Conservation (phyloP, 2,329 filamentous ascomycete species). For the Penicillium rolfsii region DNA sequence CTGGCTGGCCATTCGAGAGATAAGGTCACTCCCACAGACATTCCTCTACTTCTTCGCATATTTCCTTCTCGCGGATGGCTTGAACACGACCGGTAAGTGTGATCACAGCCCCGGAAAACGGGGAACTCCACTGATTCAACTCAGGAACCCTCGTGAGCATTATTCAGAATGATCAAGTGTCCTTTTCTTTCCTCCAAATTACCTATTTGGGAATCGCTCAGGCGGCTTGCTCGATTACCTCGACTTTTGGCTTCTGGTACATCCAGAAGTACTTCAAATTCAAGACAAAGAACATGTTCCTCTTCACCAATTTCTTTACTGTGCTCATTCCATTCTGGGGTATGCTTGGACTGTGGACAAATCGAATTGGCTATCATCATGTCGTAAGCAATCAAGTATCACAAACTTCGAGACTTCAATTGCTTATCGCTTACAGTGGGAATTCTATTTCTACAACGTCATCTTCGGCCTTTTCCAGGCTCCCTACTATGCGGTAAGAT, state of each 20-base stretch:
- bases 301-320: constrained; percentile 47
- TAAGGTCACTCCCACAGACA: constrained; percentile 46
- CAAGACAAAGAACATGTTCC: constrained; percentile 48
- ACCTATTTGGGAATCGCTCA: constrained; percentile 49
- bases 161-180: constrained; percentile 46
- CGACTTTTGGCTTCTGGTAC: constrained; percentile 50
- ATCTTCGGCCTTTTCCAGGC: constrained; percentile 50
- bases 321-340: constrained; percentile 50
- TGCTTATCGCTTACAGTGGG: constrained; percentile 33
- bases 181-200: constrained; percentile 48
- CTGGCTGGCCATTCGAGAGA: constrained; percentile 43
- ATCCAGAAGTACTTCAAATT: constrained; percentile 48
- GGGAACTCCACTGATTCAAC: background rate
- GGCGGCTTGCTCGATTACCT: constrained; percentile 43
- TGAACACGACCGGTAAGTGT: constrained; percentile 45
- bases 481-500: constrained; percentile 45
- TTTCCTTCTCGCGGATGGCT: constrained; percentile 48
- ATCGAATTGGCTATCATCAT: constrained; percentile 46
- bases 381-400: constrained; percentile 21
- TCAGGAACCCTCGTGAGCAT: constrained; percentile 43
- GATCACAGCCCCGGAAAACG: background rate
- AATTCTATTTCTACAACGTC: constrained; percentile 51
- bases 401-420: background rate
- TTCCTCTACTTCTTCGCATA: constrained; percentile 49
- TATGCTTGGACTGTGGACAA: constrained; percentile 47